Evolutionary conservation across 2,329 filamentous ascomycete species (phyloP).

Genomic region (Sporothrix phasma): DNA sequence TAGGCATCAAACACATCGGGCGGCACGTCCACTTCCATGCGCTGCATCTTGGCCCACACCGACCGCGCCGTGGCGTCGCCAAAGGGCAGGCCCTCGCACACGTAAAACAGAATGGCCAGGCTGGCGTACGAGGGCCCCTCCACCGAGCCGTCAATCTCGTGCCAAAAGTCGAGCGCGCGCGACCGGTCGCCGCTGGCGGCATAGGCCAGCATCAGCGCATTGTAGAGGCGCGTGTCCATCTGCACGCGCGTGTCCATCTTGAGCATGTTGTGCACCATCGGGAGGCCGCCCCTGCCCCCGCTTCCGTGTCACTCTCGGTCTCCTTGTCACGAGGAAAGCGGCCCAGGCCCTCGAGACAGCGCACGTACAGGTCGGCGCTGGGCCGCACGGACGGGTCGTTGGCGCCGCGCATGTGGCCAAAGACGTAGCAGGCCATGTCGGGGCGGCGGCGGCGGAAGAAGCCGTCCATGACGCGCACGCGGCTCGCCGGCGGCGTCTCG

Average conservation of each 20-base stretch:
- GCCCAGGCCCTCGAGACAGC: slow-evolving; percentile 67
- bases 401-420: slow-evolving; percentile 87
- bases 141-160: slow-evolving; percentile 67
- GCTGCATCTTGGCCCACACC: slow-evolving; percentile 61
- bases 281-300: too few relatives aligned
- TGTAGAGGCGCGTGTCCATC: slow-evolving; percentile 64
- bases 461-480: slow-evolving; percentile 64
- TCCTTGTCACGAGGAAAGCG: slow-evolving; percentile 35
- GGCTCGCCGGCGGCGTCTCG: slow-evolving; percentile 53
- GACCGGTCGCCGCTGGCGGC: slow-evolving; percentile 55
- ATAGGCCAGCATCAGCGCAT: slow-evolving; percentile 81
- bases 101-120: slow-evolving; percentile 69
- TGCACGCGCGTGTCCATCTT: slow-evolving; percentile 83
- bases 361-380: slow-evolving; percentile 62
- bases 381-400: slow-evolving; percentile 54
- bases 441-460: slow-evolving; percentile 69
- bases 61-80: slow-evolving; percentile 51
- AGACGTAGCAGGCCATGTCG: slow-evolving; percentile 79
- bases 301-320: too few relatives aligned
- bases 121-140: slow-evolving; percentile 80
- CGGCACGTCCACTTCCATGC: slow-evolving; percentile 71
- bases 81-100: slow-evolving; percentile 55
- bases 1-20: slow-evolving; percentile 66
- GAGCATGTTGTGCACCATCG: slow-evolving; percentile 80
- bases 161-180: slow-evolving; percentile 70